phyloP scores from a whole-genome alignment of 495 filamentous ascomycete genomes.

The Filosporella fistucella region DNA sequence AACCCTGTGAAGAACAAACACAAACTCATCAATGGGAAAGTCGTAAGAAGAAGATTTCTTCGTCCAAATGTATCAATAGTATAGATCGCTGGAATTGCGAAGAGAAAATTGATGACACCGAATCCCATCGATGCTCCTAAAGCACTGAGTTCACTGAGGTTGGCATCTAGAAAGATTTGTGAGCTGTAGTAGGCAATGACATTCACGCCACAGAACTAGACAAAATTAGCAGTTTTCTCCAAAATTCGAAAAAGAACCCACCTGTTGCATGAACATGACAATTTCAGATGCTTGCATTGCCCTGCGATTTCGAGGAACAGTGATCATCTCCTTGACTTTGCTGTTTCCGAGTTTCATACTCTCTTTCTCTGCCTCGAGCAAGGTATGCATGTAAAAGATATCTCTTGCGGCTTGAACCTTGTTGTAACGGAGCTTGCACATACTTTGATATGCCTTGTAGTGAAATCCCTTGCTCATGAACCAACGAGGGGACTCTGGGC shows the following conservation, averaged over 20 bases:
- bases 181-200: conserved; percentile 86
- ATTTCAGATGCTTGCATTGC: conserved; percentile 64
- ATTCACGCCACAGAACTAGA: conserved; percentile 47
- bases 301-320: conserved; percentile 72
- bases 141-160: conserved; percentile 50
- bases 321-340: conserved; percentile 65
- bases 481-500: conserved; percentile 41
- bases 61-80: conserved; percentile 86
- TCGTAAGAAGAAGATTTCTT: conserved; percentile 71
- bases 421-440: conserved; percentile 55
- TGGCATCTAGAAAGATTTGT: conserved; percentile 65
- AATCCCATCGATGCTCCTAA: conserved; percentile 56
- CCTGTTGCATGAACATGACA: conserved; percentile 78
- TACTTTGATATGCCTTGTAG: conserved; percentile 59
- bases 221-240: neutral
- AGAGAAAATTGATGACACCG: conserved; percentile 75
- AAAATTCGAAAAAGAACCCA: conserved; percentile 32
- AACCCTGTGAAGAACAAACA: conserved; percentile 68
- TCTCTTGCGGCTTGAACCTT: conserved; percentile 79
- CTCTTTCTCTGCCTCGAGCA: conserved; percentile 61
- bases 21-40: conserved; percentile 83
- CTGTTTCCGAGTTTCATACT: conserved; percentile 54
- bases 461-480: conserved; percentile 69
- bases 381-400: conserved; percentile 73
- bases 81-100: conserved; percentile 76